Evolutionary conservation across 2,329 filamentous ascomycete genomes (phyloP), one percentile per base, ranked within the genome.

Genomic region (Calonectria pseudoreteaudii): DNA sequence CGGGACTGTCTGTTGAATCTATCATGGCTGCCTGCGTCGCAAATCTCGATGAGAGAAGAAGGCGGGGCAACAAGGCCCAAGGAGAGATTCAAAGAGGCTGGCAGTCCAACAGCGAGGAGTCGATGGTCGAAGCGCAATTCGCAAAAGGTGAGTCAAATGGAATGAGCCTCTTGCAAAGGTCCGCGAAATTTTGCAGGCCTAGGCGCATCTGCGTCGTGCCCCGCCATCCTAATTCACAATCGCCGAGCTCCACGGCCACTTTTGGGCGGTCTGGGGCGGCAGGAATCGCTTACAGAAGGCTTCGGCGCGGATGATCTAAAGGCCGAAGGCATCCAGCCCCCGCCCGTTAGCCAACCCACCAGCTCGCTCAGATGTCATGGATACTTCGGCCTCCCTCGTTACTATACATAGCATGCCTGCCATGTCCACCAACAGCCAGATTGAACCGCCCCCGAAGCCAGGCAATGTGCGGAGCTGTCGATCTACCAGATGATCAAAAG

Each of bases 1-100:
- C 84, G 36, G 86, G 84, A 68, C 81, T 82, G 44, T 83, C 80
- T 20, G 82, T 76, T 10, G 79, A 74, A 41, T 65, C 31, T 34
- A 36, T 41, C 49, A 44, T 53, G 49, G 66, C 23, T 36, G 23
- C 49, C 36, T 60, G 16, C 30, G 66, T 52, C 66, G 66, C 49
- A 58, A 67, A 53, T 52, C 65, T 49, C 38, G 41, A 34, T 49
- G 34, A 36, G 34, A 36, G 56, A 62, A 23, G 38, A 34, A 62
- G 26, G 56, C 56, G 56, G 56, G 56, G 56, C 56, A 62, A 62
- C 56, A 44, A 36, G 60, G 60, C 60, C 60, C 41, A 65, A 30
- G 38, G 8, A 65, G 41, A 65, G 16, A 30, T 31, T 49, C 60
- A 49, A 49, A n/a, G 38, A 23, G 41, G 28, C 60, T 65, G 41